Conservation (phyloP, 371 early-diverging fungal species). For the Circinella minor region DNA sequence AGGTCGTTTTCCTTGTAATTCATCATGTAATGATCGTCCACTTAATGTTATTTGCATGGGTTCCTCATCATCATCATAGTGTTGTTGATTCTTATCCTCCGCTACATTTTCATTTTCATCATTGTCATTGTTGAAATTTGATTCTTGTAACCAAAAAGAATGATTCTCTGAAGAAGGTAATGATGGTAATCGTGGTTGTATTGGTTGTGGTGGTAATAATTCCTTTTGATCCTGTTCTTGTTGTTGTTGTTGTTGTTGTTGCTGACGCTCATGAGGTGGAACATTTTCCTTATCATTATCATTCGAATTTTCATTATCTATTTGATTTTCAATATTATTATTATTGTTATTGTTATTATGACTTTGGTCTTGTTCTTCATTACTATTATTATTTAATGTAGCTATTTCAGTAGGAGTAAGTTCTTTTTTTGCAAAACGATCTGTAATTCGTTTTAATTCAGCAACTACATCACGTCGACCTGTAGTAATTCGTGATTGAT, state of each 20-base stretch:
- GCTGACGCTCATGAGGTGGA: background rate
- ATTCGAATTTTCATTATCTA: background rate
- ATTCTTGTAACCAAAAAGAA: too few species aligned
- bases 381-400: too few species aligned
- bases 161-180: too few species aligned
- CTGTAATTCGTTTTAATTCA: background rate
- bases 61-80: too few species aligned
- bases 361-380: too few species aligned
- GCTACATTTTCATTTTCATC: too few species aligned
- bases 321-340: too few species aligned
- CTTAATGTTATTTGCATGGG: background rate
- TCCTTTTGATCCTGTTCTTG: background rate
- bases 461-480: background rate
- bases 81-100: too few species aligned
- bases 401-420: background rate
- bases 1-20: background rate
- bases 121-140: too few species aligned
- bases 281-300: conserved; percentile 1
- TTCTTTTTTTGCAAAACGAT: background rate
- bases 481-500: background rate
- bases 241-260: background rate
- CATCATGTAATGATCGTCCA: background rate
- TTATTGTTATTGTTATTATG: too few species aligned
- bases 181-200: too few species aligned
- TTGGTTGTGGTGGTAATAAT: too few species aligned